Evolutionary conservation across 495 filamentous ascomycete species (phyloP), one percentile per base, ranked within the genome.

Genomic region (Darksidea phi): DNA sequence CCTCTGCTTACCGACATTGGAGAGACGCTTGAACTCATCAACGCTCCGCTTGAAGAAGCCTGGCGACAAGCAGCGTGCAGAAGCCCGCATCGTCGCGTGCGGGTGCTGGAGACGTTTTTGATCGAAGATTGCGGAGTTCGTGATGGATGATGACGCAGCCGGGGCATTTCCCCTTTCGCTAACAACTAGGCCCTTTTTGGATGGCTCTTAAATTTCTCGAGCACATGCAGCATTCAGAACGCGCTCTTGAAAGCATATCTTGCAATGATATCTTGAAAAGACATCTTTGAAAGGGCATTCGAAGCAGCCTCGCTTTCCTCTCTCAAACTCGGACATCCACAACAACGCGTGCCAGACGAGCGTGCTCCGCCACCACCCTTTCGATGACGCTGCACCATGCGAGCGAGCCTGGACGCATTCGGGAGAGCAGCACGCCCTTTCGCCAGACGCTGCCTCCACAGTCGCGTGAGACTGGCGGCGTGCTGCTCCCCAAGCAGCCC

Each of bases 11-110:
- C 86, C 83, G 26, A 82, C 80, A 54, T 67, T 76, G 6, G 84
- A 78, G 15, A 81, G 75, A n/a, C 82, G 80, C 56, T 81, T 80
- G 63, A 88, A 72, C 67, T 88, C 86, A 45, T 86, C 84, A 18
- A 87, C 71, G 62, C 83, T 88, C 52, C 84, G 80, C 62, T 77
- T 80, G 63, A 84, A 66, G 72, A 90, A 88, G 32, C 84, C 81
- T 25, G 74, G 66, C 43, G 79, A 74, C 48, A 84, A 71, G 54
- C 82, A 76, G 38, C 75, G 72, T 32, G 78, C 49, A 2, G 73
- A 68, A 6, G 66, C 61, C 12, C 34, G 55, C 66, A 68, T 64
- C 34, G 45, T 18, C n/a, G 24, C 24, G 20, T 48, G 55, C 45
- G 20, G 25, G 28, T 25, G 23, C 24, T 17, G 48, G 37, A 17